phyloP scores from a whole-genome alignment of 306 rosid genomes.

The Corylus americana region DNA sequence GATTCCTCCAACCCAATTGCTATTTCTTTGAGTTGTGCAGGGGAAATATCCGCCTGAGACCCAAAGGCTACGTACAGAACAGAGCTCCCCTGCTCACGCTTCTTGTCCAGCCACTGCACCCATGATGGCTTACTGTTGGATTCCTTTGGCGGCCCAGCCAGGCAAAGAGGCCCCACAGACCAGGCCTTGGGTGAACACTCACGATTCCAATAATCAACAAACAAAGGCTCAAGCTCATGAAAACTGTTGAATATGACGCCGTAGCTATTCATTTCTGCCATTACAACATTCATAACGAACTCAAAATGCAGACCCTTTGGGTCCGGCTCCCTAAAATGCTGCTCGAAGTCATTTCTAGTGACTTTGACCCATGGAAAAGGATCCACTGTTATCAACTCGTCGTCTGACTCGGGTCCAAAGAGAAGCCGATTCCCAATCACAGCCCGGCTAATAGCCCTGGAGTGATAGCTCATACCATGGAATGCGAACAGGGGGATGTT shows the following conservation, averaged over 20 bases:
- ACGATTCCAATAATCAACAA: constrained; percentile 20
- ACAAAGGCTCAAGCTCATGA: constrained; percentile 35
- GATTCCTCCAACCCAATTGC: constrained; percentile 45
- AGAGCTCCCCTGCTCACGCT: background rate
- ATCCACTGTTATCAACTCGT: constrained; percentile 23
- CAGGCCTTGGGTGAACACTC: constrained; percentile 14
- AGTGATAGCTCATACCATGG: constrained; percentile 30
- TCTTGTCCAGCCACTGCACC: constrained; percentile 44
- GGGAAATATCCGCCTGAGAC: constrained; percentile 36
- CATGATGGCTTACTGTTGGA: constrained; percentile 1
- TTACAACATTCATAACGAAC: background rate
- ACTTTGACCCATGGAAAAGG: constrained; percentile 39
- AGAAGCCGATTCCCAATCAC: background rate
- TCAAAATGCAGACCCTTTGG: background rate
- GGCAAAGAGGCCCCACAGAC: constrained; percentile 46
- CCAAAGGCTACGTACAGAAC: constrained; percentile 57
- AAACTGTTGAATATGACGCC: constrained; percentile 36
- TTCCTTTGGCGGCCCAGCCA: background rate
- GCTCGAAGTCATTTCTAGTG: constrained; percentile 16
- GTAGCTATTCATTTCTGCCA: constrained; percentile 12
- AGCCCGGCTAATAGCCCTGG: background rate
- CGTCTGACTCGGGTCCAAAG: background rate
- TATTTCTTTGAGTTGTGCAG: constrained; percentile 40
- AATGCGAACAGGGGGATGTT: constrained; percentile 25
- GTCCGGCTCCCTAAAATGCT: background rate